Base-by-base conservation (phyloP, 345 rosid genomes). In the Salix purpurea region DNA sequence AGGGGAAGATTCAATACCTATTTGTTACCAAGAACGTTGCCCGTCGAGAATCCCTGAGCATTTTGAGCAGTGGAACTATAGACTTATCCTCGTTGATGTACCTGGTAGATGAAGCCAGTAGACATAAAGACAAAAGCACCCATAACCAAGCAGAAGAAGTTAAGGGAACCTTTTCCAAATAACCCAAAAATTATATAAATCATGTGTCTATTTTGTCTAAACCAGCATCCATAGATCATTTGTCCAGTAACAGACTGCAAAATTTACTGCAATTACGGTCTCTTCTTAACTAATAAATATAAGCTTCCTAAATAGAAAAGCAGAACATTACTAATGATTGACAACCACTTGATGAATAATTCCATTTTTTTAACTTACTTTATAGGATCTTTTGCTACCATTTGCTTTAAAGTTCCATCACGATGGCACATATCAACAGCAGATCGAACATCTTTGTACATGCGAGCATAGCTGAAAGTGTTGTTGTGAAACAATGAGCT, bases 391-490 rank as follows among this genome's bases (percentile, higher is more conserved):
- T 85, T 85, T 6, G 99, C 98, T 82, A 96, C 99, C 99, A 91
- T 90, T 85, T 87, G 93, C 91, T 96, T 96, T 69, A 96, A 79
- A 67, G 98, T 96, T 82, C 98, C 99, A 85, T 96, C 98, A 24
- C 98, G 94, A 84, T 96, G 99, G 81, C 99, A 96, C 90, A 96
- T 82, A 83, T 96, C 99, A 84, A 96, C 99, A 26, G 98, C 98
- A 60, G 98, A 92, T 73, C 99, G 89, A 71, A 93, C 98, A 79
- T 93, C 99, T 81, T 88, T 91, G 81, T 96, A 96, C 94, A 96
- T 91, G 11, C 80, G 87, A 72, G 87, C 84, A 74, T 92, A 96
- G 80, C 99, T 96, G 84, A 62, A 76, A 82, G 50, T 10, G 50
- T 44, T 44, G 50, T 44, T 44, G 50, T 44, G 50, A 44, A 44